A percentile compares a stretch with the other conserved stretches of the same genome.
Conservation (phyloP, 768 basidiomycete genomes). For the Infundibulicybe gibba region DNA sequence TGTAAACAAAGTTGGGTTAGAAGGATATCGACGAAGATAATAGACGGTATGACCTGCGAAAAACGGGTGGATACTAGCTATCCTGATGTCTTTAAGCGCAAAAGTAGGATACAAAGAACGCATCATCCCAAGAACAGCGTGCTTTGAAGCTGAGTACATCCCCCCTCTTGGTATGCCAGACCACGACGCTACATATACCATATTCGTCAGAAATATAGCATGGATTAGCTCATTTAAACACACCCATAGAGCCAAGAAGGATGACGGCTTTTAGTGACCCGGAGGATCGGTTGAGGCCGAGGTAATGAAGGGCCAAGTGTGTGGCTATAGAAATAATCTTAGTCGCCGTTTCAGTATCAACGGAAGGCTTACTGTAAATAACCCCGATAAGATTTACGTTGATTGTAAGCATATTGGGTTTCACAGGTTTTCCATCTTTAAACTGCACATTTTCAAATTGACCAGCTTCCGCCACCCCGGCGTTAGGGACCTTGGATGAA, state of each 20-base stretch:
- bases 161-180: conserved; percentile 35
- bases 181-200: conserved; percentile 42
- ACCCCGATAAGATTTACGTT: conserved; percentile 48
- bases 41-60: conserved; percentile 39
- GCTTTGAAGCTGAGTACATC: conserved; percentile 51
- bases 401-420: conserved; percentile 39
- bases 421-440: conserved; percentile 36
- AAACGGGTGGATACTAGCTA: conserved; percentile 48
- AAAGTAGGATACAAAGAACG: conserved; percentile 37
- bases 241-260: conserved; percentile 54
- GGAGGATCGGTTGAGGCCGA: conserved; percentile 30
- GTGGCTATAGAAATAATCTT: conserved; percentile 25
- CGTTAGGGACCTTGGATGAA: conserved; percentile 41
- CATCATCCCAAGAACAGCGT: conserved; percentile 51
- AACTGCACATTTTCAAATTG: conserved; percentile 24
- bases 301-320: conserved; percentile 49
- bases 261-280: conserved; percentile 46
- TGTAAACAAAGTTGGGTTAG: conserved; percentile 10
- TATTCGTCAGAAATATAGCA: not conserved
- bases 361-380: conserved; percentile 38
- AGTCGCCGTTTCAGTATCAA: not conserved
- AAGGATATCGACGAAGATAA: not conserved
- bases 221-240: conserved; percentile 3
- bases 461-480: conserved; percentile 38
- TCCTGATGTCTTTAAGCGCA: conserved; percentile 33